These are phyloP conservation scores for Gossypium ekmanianum DNA, from an alignment of 345 rosid genomes.

Conservation along the genomic window DNA sequence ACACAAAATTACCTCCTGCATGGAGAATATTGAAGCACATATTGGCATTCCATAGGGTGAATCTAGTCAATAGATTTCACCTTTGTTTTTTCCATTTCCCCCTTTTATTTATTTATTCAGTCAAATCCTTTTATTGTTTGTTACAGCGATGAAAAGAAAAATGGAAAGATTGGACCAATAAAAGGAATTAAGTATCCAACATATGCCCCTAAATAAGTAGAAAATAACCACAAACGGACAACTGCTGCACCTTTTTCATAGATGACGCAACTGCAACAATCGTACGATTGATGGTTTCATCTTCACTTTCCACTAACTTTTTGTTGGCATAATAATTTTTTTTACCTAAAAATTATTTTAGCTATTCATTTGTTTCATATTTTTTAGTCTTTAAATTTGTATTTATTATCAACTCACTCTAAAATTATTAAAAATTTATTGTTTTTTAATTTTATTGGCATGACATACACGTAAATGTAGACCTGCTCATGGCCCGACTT, in stretches of 20 bases:
- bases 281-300: slow-evolving; percentile 20
- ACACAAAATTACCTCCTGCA: neutral
- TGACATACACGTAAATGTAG: too few relatives aligned
- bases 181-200: slow-evolving; percentile 23
- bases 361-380: too few relatives aligned
- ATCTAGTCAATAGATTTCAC: neutral
- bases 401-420: accelerated
- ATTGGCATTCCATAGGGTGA: neutral
- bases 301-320: neutral
- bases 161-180: slow-evolving; percentile 35
- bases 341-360: too few relatives aligned
- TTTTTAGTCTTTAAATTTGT: too few relatives aligned
- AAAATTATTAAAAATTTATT: too few relatives aligned
- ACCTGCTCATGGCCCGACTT: too few relatives aligned
- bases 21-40: neutral
- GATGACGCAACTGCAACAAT: too few relatives aligned
- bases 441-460: too few relatives aligned
- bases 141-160: neutral
- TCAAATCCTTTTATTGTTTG: slow-evolving; percentile 8
- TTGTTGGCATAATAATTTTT: too few relatives aligned
- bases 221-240: slow-evolving; percentile 18
- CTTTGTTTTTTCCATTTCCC: neutral
- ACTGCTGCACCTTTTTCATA: neutral
- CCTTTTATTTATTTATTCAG: neutral
- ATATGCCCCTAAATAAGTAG: slow-evolving; percentile 29